Percentiles rank a stretch among this genome's conserved stretches.
These are phyloP conservation scores for Paratinospora sagittata DNA, from an alignment of 164 flowering plant species.

Conservation along the genomic window DNA sequence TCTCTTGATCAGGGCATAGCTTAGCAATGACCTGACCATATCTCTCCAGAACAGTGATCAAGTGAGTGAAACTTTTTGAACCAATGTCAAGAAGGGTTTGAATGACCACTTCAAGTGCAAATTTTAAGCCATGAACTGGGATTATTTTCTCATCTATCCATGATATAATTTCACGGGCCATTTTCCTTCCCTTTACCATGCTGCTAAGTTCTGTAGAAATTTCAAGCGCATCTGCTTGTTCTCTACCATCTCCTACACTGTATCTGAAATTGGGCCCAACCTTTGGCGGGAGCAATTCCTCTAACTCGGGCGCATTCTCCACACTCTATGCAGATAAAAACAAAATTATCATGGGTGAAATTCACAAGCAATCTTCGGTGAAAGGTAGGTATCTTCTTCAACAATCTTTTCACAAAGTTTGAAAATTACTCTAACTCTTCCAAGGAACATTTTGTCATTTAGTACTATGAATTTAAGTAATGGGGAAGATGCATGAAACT, in stretches of 20 bases:
- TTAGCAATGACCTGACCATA: conserved; percentile 87
- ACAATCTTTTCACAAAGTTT: not conserved
- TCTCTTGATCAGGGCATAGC: conserved; percentile 74
- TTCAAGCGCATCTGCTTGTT: conserved; percentile 37
- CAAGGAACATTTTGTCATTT: not conserved
- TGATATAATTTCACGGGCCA: conserved; percentile 60
- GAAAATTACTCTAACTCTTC: not conserved
- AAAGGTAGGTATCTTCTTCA: not conserved
- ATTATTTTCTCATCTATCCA: conserved; percentile 86
- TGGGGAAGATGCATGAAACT: too few relatives aligned
- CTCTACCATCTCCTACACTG: conserved; percentile 46
- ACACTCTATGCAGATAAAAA: conserved; percentile 64
- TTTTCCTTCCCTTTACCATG: conserved; percentile 76
- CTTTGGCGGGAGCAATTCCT: conserved; percentile 92
- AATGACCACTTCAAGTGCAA: conserved; percentile 55
- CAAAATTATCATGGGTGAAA: not conserved
- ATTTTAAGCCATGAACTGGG: conserved; percentile 65
- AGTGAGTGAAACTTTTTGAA: conserved; percentile 95
- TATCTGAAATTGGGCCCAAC: conserved; percentile 62
- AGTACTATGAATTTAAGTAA: not conserved
- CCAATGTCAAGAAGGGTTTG: conserved; percentile 97
- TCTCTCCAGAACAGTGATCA: conserved; percentile 93
- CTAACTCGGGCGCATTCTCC: conserved; percentile 84
- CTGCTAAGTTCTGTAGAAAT: conserved; percentile 59
- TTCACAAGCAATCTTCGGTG: not conserved